Evolutionary conservation across 2,329 filamentous ascomycete species (phyloP), one percentile per base, ranked within the genome.

Genomic region (Penicillium brevicompactum): DNA sequence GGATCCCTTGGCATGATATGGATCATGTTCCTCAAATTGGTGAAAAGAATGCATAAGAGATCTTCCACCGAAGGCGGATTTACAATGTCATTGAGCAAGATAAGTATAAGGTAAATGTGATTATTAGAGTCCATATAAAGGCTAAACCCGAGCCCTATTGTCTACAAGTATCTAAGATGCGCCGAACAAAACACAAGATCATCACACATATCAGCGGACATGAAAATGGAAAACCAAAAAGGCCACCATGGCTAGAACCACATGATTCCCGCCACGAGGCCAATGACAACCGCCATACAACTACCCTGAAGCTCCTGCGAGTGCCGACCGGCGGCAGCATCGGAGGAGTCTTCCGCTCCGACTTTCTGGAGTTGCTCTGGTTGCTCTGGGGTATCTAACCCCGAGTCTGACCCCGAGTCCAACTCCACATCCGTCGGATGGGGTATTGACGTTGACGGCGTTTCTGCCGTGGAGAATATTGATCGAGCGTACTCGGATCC

Each of bases 241-340:
- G 18, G 18, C 18, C 18, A 18, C 4, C 40, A 21, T 31, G 13
- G 27, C 3, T 63, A 74, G 50, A 74, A 73, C 71, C 71, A 74
- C 59, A 72, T 68, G 18, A 73, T 70, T n/a, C 71, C 71, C 4
- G 56, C 70, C 6, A 73, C 68, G 31, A 74, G 55, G 27, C 70
- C 70, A 18, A 74, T 70, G 27, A 74, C 70, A 42, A 74, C 67
- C 30, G 71, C 71, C 71, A 74, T 73, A 24, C 68, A 73, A 54
- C 71, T 74, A 13, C 70, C 70, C 34, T 66, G 68, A 42, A 70
- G 59, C 30, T 70, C 61, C 27, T 64, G 59, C 5, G 71, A 61
- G 38, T 66, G 61, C 45, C 56, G 61, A 40, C 65, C 55, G 42
- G 63, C 51, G 5, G 53, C 69, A 45, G 61, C 60, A 45, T 63